phyloP scores from a whole-genome alignment of 225 moss, liverwort and hornwort genomes.

The Pleurozium schreberi region DNA sequence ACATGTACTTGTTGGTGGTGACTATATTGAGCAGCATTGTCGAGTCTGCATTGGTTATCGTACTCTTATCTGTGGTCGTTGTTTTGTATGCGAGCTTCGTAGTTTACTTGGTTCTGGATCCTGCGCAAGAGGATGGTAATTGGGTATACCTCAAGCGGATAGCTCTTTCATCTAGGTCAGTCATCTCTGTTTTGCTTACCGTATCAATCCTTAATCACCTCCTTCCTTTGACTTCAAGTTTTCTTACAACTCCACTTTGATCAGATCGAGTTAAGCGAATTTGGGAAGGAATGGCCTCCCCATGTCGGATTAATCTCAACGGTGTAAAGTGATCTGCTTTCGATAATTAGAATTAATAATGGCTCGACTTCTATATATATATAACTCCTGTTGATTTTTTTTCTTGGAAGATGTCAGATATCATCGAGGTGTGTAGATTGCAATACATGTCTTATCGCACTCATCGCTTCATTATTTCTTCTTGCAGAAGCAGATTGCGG shows the following conservation, averaged over 20 bases:
- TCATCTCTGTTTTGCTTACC: neutral
- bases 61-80: constrained; percentile 2
- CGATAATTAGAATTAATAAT: neutral
- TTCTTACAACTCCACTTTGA: neutral
- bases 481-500: neutral
- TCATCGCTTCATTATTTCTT: neutral
- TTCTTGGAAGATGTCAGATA: neutral
- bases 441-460: neutral
- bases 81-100: constrained; percentile 53
- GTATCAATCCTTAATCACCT: neutral
- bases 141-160: constrained; percentile 17
- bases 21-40: constrained; percentile 36
- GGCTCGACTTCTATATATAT: neutral
- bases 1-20: constrained; percentile 57
- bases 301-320: neutral
- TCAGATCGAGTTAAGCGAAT: neutral
- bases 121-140: constrained; percentile 55
- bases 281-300: neutral
- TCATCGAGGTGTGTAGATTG: neutral
- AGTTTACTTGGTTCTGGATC: constrained; percentile 59
- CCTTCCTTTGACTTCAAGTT: neutral
- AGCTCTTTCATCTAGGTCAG: constrained; percentile 13
- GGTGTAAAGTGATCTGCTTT: neutral
- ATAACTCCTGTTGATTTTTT: neutral
- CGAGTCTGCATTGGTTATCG: constrained; percentile 12